These are phyloP conservation scores for Leishmania mexicana DNA, from an alignment of 208 protist species.

Conservation along the genomic window DNA sequence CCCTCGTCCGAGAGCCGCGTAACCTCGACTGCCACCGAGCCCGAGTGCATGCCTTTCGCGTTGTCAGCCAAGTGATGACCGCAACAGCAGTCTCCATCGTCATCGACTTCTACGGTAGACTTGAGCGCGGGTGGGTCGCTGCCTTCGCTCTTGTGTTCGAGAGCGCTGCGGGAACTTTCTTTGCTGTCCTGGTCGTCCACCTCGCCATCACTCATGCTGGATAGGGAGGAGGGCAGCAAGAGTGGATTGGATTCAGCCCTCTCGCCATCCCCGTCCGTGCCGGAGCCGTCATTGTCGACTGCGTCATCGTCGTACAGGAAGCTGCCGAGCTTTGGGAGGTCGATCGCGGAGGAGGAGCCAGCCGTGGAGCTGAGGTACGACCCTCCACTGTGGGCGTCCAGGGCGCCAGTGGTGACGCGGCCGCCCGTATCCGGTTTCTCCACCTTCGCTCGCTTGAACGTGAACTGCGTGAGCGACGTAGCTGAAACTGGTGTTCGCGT, in stretches of 20 bases:
- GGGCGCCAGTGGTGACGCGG: no score
- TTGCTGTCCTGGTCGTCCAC: background rate
- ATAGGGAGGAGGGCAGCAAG: conserved; percentile 9
- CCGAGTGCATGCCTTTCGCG: background rate
- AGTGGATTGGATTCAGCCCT: background rate
- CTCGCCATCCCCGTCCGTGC: conserved; percentile 11
- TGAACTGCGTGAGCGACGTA: conserved; percentile 71
- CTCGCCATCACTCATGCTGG: background rate
- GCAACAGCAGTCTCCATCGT: background rate
- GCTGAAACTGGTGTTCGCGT: conserved; percentile 68
- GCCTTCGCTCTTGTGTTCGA: background rate
- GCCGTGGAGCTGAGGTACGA: background rate
- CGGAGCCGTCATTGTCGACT: background rate
- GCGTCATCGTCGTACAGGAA: conserved; percentile 41
- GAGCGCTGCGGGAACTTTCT: background rate
- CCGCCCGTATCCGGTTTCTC: background rate
- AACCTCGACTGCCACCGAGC: background rate
- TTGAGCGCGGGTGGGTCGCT: background rate
- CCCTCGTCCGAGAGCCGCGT: conserved; percentile 45
- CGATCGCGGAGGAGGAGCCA: conserved; percentile 7
- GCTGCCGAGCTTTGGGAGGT: conserved; percentile 41
- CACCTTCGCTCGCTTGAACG: conserved; percentile 32
- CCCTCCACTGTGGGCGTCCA: background rate
- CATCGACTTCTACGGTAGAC: background rate
- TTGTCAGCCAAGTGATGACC: background rate